These are phyloP conservation scores for Brassica cretica DNA, from an alignment of 345 rosid species.

Conservation along the genomic window DNA sequence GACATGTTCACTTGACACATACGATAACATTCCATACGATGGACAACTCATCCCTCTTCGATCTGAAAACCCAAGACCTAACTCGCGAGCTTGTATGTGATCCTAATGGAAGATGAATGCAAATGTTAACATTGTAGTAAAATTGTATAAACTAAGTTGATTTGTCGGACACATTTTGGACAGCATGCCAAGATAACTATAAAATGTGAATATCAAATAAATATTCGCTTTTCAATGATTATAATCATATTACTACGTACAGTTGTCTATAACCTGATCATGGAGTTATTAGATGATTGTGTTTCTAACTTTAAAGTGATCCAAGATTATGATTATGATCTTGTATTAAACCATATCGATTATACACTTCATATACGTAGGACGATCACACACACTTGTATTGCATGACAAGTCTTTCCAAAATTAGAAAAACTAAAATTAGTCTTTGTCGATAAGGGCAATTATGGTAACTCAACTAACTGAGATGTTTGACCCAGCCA, in stretches of 20 bases:
- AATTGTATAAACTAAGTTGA: neutral
- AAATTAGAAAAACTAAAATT: constrained; percentile 10
- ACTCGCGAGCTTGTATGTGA: neutral
- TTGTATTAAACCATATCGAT: neutral
- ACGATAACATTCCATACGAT: neutral
- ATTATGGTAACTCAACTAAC: constrained; percentile 22
- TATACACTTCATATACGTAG: neutral
- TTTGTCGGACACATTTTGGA: neutral
- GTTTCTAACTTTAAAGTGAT: neutral
- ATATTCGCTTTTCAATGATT: neutral
- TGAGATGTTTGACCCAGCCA: constrained; percentile 46
- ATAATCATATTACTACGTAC: neutral
- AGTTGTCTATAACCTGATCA: neutral
- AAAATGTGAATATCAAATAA: neutral
- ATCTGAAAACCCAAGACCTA: neutral
- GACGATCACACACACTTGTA: neutral
- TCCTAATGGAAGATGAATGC: neutral
- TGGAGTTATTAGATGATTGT: neutral
- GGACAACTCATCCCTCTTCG: neutral
- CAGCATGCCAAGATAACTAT: neutral
- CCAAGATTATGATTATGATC: constrained; percentile 11
- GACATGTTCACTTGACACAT: neutral
- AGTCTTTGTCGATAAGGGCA: constrained; percentile 2
- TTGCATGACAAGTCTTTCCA: constrained; percentile 16
- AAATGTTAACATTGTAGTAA: neutral